Base-by-base conservation (phyloP, 2,329 filamentous ascomycete species). In the Aspergillus pseudotamarii region DNA sequence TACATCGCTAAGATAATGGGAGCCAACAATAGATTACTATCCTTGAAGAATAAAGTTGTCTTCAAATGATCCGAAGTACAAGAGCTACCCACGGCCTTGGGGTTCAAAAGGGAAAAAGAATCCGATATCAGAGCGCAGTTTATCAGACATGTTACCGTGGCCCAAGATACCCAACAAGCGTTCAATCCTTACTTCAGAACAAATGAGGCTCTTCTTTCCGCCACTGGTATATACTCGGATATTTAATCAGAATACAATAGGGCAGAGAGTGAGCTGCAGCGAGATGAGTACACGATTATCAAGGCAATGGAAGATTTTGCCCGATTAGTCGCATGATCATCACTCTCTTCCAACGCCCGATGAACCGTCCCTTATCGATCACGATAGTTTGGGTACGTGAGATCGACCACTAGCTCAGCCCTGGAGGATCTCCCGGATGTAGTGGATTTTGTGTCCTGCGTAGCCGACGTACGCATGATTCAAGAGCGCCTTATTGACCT, bases 31-130 rank as follows among this genome's bases (percentile, higher is more conserved):
- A 58, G 60, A 36, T 48, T 71, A 21, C 19, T 64, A 26, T 43
- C 63, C 12, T 58, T 69, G 26, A 64, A 69, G 26, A 53, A 68
- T 23, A 58, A 67, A 30, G 62, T 72, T 26, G 61, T 63, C 6
- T 50, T 62, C 9, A 67, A 68, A 51, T 64, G 73, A n/a, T 58
- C 62, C 3, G 60, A 64, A 6, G 66, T 68, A 4, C 68, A 67
- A 34, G 67, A 72, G 59, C 55, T 71, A n/a, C 73, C 73, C 8
- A 48, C 58, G 21, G 66, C 61, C 1, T 59, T 76, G 19, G 64
- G 65, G 55, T 64, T 69, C 26, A 70, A 73, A 57, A 64, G 73
- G n/a, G 66, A 73, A 19, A 63, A 71, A 36, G 73, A 74, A 41
- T 55, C 60, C 5, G 57, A 66, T 19, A 28, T 68, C 1, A 67